phyloP scores from a whole-genome alignment of 805 yeast species.

The Candida tallmaniae region DNA sequence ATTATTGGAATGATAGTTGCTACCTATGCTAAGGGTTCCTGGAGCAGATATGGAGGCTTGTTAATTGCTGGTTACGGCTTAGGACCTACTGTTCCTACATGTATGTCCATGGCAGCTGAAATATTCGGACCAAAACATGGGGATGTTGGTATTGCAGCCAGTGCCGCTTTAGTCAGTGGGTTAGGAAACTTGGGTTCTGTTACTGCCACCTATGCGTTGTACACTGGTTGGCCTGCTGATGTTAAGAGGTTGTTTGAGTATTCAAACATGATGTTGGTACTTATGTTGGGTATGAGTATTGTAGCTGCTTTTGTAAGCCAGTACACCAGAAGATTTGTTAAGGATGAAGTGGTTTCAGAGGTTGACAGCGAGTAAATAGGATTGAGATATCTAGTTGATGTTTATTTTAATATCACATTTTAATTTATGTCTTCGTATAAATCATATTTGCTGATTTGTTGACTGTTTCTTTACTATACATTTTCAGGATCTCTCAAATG shows the following conservation, averaged over 20 bases:
- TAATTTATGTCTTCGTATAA: no score
- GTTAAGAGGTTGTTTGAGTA: slow-evolving; percentile 53
- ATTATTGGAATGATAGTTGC: slow-evolving; percentile 72
- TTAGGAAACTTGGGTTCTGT: slow-evolving; percentile 86
- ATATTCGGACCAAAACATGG: slow-evolving; percentile 69
- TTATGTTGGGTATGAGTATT: slow-evolving; percentile 72
- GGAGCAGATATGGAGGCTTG: slow-evolving; percentile 79
- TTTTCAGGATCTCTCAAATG: no score
- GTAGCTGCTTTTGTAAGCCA: slow-evolving; percentile 37
- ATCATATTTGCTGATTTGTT: no score
- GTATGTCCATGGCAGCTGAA: slow-evolving; percentile 80
- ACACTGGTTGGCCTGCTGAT: slow-evolving; percentile 85
- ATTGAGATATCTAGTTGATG: no score
- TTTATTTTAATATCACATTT: no score
- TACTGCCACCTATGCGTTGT: slow-evolving; percentile 79
- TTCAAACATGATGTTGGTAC: slow-evolving; percentile 80
- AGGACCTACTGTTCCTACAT: slow-evolving; percentile 87
- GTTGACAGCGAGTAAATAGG: no score
- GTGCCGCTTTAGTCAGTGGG: slow-evolving; percentile 80
- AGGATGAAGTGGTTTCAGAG: no score
- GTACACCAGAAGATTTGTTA: slow-evolving; percentile 26
- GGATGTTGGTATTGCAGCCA: slow-evolving; percentile 79
- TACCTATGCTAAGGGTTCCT: slow-evolving; percentile 66
- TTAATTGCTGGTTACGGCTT: slow-evolving; percentile 81
- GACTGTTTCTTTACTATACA: no score